A percentile compares a stretch with the other conserved stretches of the same genome.
Evolutionary conservation across 169 alveolate species (phyloP).

Genomic region (Plasmodium gonderi): DNA sequence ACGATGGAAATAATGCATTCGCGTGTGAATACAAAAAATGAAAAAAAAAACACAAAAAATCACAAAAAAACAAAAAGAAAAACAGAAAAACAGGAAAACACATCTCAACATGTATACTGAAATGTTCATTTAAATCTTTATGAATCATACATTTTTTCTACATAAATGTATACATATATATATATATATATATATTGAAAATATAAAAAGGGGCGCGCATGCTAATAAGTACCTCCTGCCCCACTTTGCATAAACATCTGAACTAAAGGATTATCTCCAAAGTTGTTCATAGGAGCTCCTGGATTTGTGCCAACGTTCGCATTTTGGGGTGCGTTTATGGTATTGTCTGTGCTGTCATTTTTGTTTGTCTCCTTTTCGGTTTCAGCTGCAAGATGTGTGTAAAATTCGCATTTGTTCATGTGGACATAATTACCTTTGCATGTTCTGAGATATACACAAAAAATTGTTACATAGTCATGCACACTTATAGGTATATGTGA

Average conservation of each 20-base stretch:
- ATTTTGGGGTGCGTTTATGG: not conserved
- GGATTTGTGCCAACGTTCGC: slow-evolving; percentile 12
- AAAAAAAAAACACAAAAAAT: not conserved
- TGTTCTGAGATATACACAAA: slow-evolving; percentile 42
- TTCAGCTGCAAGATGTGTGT: not conserved
- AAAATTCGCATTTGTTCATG: not conserved
- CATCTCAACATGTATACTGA: not conserved
- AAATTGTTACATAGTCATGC: slow-evolving; percentile 24
- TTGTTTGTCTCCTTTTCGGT: slow-evolving; percentile 42
- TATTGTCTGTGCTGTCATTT: not conserved
- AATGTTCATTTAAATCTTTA: no score
- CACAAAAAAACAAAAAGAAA: not conserved
- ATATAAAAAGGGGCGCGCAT: not conserved
- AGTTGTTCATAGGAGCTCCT: slow-evolving; percentile 8
- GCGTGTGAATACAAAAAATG: not conserved
- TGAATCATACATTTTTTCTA: no score
- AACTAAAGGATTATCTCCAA: slow-evolving; percentile 37
- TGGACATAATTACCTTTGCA: not conserved
- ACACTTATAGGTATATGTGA: slow-evolving; percentile 15
- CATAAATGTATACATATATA: not conserved
- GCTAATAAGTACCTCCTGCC: slow-evolving; percentile 30
- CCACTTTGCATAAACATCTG: slow-evolving; percentile 73
- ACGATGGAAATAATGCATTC: not conserved
- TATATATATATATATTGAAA: not conserved
- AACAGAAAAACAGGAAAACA: not conserved